Conservation (phyloP, 2,329 filamentous ascomycete genomes). For the Colletotrichum sp. region DNA sequence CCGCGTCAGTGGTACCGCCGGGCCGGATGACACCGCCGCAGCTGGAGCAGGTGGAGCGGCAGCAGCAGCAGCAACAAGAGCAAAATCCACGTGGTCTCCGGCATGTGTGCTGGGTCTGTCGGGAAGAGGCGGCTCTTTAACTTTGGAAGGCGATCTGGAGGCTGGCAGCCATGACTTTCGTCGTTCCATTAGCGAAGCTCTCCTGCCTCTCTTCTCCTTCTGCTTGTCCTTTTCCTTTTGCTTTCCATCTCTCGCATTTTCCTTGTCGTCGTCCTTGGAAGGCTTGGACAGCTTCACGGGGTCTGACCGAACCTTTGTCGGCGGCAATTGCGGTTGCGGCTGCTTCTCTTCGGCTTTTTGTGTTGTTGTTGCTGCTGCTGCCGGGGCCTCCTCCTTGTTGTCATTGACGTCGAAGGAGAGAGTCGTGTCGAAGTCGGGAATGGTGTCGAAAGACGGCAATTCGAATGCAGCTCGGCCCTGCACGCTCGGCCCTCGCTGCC, state of each 20-base stretch:
- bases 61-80: neutral
- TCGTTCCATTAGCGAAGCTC: conserved; percentile 52
- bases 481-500: conserved; percentile 21
- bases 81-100: conserved; percentile 10
- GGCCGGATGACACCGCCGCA: conserved; percentile 5
- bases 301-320: neutral
- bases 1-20: conserved; percentile 9
- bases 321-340: neutral
- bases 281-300: conserved; percentile 1
- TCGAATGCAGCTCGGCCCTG: conserved; percentile 50
- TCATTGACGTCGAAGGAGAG: conserved; percentile 41
- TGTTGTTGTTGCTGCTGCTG: neutral
- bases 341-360: conserved; percentile 29
- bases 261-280: conserved; percentile 10
- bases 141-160: conserved; percentile 45
- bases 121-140: conserved; percentile 32
- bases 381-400: conserved; percentile 25
- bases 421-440: conserved; percentile 52
- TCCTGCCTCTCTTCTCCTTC: conserved; percentile 33
- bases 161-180: conserved; percentile 58
- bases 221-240: conserved; percentile 14
- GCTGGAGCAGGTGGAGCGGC: neutral
- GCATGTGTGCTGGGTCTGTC: conserved; percentile 23
- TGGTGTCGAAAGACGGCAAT: conserved; percentile 57
- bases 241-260: conserved; percentile 13